Conservation (phyloP, 2,329 filamentous ascomycete genomes). For the Didymella glomerata region DNA sequence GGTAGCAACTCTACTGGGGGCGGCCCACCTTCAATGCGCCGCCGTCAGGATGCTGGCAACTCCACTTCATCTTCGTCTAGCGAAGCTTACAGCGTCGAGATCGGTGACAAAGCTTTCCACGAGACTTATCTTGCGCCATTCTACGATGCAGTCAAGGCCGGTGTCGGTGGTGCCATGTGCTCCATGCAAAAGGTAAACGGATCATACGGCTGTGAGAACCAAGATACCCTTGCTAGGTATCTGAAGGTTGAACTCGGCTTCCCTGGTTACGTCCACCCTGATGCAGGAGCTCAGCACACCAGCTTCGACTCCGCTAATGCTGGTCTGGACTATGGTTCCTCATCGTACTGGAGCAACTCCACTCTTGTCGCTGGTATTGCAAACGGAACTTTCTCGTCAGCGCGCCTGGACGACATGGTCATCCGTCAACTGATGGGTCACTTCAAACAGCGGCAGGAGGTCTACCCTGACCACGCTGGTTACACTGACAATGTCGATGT, state of each 20-base stretch:
- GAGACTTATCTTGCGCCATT: constrained; percentile 72
- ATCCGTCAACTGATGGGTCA: constrained; percentile 20
- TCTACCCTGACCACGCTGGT: constrained; percentile 13
- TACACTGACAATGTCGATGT: constrained; percentile 20
- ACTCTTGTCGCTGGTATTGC: constrained; percentile 30
- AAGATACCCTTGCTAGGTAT: constrained; percentile 55
- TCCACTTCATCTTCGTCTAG: constrained; percentile 38
- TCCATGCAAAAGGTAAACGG: constrained; percentile 46
- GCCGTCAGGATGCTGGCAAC: constrained; percentile 62
- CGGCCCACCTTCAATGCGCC: constrained; percentile 7
- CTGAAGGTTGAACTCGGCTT: constrained; percentile 60
- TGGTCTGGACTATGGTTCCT: constrained; percentile 52
- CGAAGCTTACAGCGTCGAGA: constrained; percentile 53
- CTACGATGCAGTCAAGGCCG: constrained; percentile 64
- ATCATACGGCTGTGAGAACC: constrained; percentile 36
- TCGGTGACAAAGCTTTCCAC: constrained; percentile 70
- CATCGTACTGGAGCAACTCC: constrained; percentile 27
- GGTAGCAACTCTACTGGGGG: constrained; percentile 7
- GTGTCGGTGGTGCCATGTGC: constrained; percentile 68
- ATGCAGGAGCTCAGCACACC: constrained; percentile 56
- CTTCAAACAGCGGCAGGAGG: constrained; percentile 9
- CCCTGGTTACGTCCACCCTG: constrained; percentile 50
- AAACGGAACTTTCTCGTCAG: constrained; percentile 25
- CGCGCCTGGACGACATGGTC: constrained; percentile 33
- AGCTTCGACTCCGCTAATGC: constrained; percentile 53